These are phyloP conservation scores for Penicillium hordei DNA, from an alignment of 2,329 filamentous ascomycete species.

Conservation along the genomic window DNA sequence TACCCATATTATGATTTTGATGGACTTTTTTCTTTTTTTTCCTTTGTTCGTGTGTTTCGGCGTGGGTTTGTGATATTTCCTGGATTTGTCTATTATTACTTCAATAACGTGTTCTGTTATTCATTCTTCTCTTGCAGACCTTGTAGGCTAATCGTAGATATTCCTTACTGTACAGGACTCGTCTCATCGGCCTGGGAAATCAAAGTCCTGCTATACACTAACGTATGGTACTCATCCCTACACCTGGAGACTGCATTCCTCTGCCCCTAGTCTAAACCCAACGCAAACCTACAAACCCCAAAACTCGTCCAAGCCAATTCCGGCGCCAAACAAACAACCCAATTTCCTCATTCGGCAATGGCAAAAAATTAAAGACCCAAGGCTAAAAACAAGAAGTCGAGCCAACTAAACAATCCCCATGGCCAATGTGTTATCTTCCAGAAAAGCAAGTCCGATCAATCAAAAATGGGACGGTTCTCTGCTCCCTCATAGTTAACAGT, in stretches of 20 bases:
- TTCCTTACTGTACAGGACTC: neutral
- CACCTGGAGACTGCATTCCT: neutral
- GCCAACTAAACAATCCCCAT: no score
- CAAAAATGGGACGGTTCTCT: no score
- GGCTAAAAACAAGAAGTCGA: no score
- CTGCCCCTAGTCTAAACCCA: no score
- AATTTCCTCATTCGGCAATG: no score
- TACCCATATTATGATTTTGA: conserved; percentile 38
- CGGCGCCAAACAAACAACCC: neutral
- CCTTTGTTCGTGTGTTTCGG: conserved; percentile 18
- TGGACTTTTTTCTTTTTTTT: conserved; percentile 23
- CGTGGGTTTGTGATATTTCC: conserved; percentile 13
- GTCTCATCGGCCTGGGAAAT: neutral
- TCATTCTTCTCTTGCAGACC: neutral
- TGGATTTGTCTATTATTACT: conserved; percentile 13
- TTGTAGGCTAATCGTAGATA: neutral
- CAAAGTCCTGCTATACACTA: neutral
- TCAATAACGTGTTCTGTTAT: neutral
- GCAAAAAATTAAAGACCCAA: no score
- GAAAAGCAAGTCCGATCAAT: no score
- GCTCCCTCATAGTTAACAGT: no score
- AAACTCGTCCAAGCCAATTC: neutral
- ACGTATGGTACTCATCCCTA: neutral
- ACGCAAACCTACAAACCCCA: neutral
- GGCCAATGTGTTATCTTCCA: no score